Evolutionary conservation across 345 rosid species (phyloP), one percentile per base, ranked within the genome.

Genomic region (Camelina laxa): DNA sequence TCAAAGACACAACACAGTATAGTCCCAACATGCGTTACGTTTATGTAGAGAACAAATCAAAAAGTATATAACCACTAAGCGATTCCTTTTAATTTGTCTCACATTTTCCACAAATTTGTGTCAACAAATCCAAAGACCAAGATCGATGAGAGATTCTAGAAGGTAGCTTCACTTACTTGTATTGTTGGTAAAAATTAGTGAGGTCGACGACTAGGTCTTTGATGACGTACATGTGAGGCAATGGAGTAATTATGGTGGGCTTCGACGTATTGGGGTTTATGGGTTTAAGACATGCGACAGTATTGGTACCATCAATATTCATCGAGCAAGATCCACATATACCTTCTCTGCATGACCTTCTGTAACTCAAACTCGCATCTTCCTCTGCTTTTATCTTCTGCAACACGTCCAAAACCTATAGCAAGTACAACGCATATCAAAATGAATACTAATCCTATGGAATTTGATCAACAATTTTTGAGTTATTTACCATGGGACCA

Each of bases 271-370:
- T 83, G 0, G 81, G 69, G 24, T 83, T 81, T 55, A 88, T 79
- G 31, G 90, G 90, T 51, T 80, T 84, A 5, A 86, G 86, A 75
- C 88, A 90, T 9, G 95, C 96, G 14, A 88, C 87, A 2, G 91
- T 90, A 49, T 90, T 85, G 57, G 85, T 82, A 66, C 90, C 91
- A 44, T 85, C 91, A 4, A 90, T 81, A 69, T 87, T 87, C 96
- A 88, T 85, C 4, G 91, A 69, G 56, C 91, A 86, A 6, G 91
- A 92, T 49, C 97, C 94, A 48, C 92, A 86, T 61, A 88, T 87
- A 44, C 93, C 97, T 83, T 88, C 91, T 73, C 92, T 80, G 21
- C 96, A 86, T 24, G 91, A 88, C 72, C 92, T 85, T 48, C 89
- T 75, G 13, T 85, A 86, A 77, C 77, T 80, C 81, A 92, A 67